Conservation (phyloP, 371 early-diverging fungal species). For the Mortierella sp. region DNA sequence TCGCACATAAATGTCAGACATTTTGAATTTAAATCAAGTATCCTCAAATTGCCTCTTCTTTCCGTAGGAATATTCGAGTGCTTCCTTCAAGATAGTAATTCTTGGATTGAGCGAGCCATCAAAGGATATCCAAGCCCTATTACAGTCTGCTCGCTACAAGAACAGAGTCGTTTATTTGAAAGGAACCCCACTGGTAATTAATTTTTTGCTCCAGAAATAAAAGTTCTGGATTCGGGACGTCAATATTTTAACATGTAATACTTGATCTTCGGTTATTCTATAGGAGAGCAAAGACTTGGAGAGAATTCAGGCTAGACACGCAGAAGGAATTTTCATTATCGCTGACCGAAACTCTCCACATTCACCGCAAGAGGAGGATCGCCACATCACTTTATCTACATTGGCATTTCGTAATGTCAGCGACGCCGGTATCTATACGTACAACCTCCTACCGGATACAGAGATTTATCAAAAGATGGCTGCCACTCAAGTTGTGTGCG, state of each 20-base stretch:
- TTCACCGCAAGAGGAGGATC: conserved; percentile 64
- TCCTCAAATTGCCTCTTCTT: conserved; percentile 25
- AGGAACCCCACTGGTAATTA: conserved; percentile 49
- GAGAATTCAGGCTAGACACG: conserved; percentile 51
- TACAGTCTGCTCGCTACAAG: conserved; percentile 56
- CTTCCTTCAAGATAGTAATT: conserved; percentile 64
- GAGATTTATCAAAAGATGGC: conserved; percentile 74
- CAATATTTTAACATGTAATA: neutral
- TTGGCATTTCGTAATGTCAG: conserved; percentile 55
- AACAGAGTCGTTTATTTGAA: conserved; percentile 54
- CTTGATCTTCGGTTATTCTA: neutral
- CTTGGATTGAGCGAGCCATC: conserved; percentile 66
- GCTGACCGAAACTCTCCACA: conserved; percentile 51
- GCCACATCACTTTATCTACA: conserved; percentile 65
- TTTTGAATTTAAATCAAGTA: neutral
- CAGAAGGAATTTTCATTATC: conserved; percentile 55
- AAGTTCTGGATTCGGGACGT: neutral
- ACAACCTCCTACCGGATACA: conserved; percentile 77
- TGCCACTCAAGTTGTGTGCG: conserved; percentile 77
- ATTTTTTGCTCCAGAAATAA: neutral
- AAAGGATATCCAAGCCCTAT: conserved; percentile 64
- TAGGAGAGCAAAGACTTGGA: conserved; percentile 55
- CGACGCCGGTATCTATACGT: conserved; percentile 68
- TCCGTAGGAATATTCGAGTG: conserved; percentile 56
- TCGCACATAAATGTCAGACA: neutral